Evolutionary conservation across 1,284 basidiomycete species (phyloP), one percentile per base, ranked within the genome.

Genomic region (Mrakiaceae sp.): DNA sequence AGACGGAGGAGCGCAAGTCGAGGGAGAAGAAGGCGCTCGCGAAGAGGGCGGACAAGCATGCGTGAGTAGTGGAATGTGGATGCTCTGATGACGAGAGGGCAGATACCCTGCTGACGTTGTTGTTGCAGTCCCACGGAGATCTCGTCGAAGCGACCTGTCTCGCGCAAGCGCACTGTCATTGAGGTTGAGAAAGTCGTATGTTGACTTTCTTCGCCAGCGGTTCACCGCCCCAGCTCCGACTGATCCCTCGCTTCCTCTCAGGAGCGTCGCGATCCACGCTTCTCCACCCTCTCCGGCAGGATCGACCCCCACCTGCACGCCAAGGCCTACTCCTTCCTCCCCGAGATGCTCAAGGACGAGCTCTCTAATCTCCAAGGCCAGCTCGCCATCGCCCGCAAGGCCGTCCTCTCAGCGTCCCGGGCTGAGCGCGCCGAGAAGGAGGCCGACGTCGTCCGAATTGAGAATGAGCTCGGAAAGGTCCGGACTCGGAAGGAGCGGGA

Each of bases 191-290:
- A 84, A 68, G 74, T 80, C 48, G 90, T 89, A 71, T 67, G 85
- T 75, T 10, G 50, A 7, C 42, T 44, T 40, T 43, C 50, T 11
- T 16, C 40, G 11, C 4, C 10, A 9, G 16, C 9, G 12, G 10
- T 44, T 49, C n/a, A 16, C 27, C 53, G 11, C n/a, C 44, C n/a
- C 44, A 27, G 27, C 44, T 55, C 39, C 40, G 60, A 40, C 56
- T 52, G 6, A 58, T 10, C 48, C 58, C 42, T 46, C 40, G 50
- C 42, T 14, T 3, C 6, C 55, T 14, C 12, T 47, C 71, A 91
- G 88, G 81, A 85, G 73, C 76, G 85, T 9, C 84, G 94, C 52
- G 94, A 98, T 77, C 94, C 95, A 3, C 85, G 94, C 56, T 98
- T 98, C 77, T 80, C 89, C 43, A 81, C 84, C 10, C 76, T 90